phyloP scores from a whole-genome alignment of 2,329 filamentous ascomycete species.

The Fusarium gaditjirri region DNA sequence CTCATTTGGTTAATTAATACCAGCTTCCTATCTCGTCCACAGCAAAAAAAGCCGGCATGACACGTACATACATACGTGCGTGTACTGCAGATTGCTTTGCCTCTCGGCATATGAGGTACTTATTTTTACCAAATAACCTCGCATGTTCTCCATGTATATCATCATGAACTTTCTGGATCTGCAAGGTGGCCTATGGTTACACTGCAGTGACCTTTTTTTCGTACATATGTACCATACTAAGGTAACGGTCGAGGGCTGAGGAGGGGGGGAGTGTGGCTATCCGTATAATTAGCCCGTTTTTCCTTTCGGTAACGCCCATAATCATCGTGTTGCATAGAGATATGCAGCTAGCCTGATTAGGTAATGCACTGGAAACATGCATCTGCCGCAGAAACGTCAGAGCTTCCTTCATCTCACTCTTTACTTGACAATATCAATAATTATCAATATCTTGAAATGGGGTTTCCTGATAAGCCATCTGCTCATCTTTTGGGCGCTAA shows the following conservation, averaged over 20 bases:
- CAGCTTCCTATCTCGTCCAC: not conserved
- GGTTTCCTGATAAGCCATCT: conserved; percentile 60
- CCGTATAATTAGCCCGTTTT: not conserved
- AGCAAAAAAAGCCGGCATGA: not conserved
- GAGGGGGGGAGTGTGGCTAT: conserved; percentile 21
- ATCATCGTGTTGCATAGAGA: not conserved
- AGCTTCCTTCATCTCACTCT: conserved; percentile 16
- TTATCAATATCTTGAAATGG: conserved; percentile 48
- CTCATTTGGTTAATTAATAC: not conserved
- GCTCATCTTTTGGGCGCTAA: conserved; percentile 69
- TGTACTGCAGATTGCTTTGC: not conserved
- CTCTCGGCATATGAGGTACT: conserved; percentile 2
- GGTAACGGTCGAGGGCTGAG: not conserved
- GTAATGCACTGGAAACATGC: conserved; percentile 24
- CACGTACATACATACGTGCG: not conserved
- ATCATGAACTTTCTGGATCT: conserved; percentile 21
- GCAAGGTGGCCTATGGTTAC: conserved; percentile 25
- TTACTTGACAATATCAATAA: not conserved
- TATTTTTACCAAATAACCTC: conserved; percentile 3
- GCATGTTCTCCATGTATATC: conserved; percentile 18
- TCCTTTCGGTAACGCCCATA: not conserved
- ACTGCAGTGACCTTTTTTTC: conserved; percentile 25
- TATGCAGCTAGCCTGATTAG: conserved; percentile 22
- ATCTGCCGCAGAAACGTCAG: conserved; percentile 27
- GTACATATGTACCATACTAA: not conserved